Percentiles rank a stretch among this genome's conserved stretches.
phyloP scores from a whole-genome alignment of 139 green algal species.

The Edaphochlamys debaryana region DNA sequence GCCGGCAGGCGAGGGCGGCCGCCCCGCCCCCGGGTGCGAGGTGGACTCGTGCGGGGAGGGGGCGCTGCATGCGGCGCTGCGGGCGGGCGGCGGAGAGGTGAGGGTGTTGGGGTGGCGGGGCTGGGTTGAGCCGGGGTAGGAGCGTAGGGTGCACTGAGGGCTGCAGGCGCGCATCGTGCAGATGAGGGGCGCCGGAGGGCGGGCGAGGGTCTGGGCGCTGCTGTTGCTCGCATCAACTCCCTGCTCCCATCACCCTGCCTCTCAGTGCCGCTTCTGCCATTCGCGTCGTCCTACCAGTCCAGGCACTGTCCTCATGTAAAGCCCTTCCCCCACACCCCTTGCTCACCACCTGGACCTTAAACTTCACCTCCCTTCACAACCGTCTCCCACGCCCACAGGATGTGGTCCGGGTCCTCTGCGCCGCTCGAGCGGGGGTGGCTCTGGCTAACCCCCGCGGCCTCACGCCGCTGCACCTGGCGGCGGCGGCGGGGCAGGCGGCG shows the following conservation, averaged over 20 bases:
- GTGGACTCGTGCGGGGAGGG: constrained; percentile 10
- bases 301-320: no score
- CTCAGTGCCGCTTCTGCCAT: no score
- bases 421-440: background rate
- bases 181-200: background rate
- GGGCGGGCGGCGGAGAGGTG: constrained; percentile 10
- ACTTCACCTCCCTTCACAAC: no score
- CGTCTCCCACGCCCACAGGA: background rate
- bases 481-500: constrained; percentile 4
- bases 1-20: no score
- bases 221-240: no score
- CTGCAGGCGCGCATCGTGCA: background rate
- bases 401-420: constrained; percentile 15
- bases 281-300: no score
- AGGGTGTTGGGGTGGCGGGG: background rate
- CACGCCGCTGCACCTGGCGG: constrained; percentile 32
- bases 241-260: no score
- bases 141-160: no score
- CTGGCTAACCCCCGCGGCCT: background rate
- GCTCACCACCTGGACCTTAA: no score
- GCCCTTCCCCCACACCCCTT: no score
- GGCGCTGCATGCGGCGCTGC: constrained; percentile 8
- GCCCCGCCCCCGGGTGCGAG: background rate
- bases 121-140: no score
- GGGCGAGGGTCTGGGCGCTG: background rate